phyloP scores from a whole-genome alignment of 352 stramenopile species.

The Globisporangium echinulatum region DNA sequence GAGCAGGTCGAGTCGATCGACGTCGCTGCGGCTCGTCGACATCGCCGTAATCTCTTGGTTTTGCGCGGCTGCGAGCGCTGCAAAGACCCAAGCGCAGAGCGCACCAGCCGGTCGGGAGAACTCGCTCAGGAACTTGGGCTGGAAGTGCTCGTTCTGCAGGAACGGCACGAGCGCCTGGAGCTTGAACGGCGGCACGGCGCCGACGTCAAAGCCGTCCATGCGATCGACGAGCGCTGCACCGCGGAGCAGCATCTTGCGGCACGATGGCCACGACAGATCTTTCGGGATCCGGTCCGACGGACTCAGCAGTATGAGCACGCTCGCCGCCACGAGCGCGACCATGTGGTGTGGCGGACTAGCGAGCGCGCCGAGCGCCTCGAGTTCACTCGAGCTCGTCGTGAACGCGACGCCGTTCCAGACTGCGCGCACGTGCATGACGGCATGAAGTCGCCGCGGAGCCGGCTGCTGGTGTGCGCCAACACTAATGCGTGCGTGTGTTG shows the following conservation, averaged over 20 bases:
- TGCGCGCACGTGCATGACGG: constrained; percentile 11
- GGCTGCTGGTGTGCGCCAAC: constrained; percentile 1
- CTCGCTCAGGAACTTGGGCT: constrained; percentile 50
- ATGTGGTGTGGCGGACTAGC: constrained; percentile 49
- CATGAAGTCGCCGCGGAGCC: constrained; percentile 2
- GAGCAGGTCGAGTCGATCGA: constrained; percentile 44
- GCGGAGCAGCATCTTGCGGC: constrained; percentile 54
- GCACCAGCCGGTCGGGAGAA: constrained; percentile 42
- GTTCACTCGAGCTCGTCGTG: constrained; percentile 30
- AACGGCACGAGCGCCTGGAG: constrained; percentile 69
- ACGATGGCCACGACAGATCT: constrained; percentile 61
- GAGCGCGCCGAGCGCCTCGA: constrained; percentile 39
- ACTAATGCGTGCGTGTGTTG: constrained; percentile 21
- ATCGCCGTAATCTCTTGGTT: constrained; percentile 20
- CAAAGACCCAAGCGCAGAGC: constrained; percentile 65
- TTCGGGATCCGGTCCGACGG: constrained; percentile 63
- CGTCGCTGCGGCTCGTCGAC: constrained; percentile 22
- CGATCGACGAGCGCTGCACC: constrained; percentile 42
- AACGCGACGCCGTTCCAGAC: constrained; percentile 36
- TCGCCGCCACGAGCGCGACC: constrained; percentile 49
- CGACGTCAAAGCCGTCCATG: constrained; percentile 32
- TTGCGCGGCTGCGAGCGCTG: constrained; percentile 28
- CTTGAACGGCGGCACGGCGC: constrained; percentile 50
- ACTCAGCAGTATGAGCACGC: constrained; percentile 66
- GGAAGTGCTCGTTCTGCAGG: constrained; percentile 64